Evolutionary conservation across 306 rosid species (phyloP).

Genomic region (Quercus alba): DNA sequence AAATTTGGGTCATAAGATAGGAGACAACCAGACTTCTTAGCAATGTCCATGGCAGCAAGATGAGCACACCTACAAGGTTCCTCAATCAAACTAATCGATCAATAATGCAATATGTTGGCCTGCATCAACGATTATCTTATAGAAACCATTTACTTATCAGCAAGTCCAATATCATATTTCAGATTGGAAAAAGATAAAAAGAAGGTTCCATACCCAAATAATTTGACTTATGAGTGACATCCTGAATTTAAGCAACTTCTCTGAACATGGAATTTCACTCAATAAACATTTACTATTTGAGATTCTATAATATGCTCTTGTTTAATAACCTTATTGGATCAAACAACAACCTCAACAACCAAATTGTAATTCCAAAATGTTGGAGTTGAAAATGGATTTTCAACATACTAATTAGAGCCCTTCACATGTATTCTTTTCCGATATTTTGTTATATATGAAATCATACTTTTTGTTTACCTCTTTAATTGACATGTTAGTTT

Average conservation of each 20-base stretch:
- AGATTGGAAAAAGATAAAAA: background rate
- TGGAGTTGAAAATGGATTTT: too few relatives aligned
- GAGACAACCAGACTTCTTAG: constrained; percentile 21
- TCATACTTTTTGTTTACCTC: too few relatives aligned
- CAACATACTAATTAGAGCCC: too few relatives aligned
- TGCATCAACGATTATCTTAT: constrained; percentile 6
- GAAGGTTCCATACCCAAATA: background rate
- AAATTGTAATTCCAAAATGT: too few relatives aligned
- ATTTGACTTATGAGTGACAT: background rate
- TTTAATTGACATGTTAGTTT: too few relatives aligned
- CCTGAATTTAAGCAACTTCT: background rate
- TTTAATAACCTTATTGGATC: background rate
- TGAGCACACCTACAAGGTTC: constrained; percentile 38
- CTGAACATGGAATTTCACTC: background rate
- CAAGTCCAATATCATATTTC: background rate
- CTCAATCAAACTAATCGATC: constrained; percentile 32
- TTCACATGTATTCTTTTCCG: too few relatives aligned
- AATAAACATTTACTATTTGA: background rate
- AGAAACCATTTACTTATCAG: background rate
- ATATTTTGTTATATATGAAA: too few relatives aligned
- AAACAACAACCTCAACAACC: too few relatives aligned
- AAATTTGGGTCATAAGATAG: constrained; percentile 36
- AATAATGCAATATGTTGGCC: constrained; percentile 37
- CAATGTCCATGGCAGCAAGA: constrained; percentile 26
- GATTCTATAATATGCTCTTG: background rate